Percentiles rank a stretch among this genome's conserved stretches.
Evolutionary conservation across 441 rosid genomes (phyloP).

Genomic region (Populus hybrid): DNA sequence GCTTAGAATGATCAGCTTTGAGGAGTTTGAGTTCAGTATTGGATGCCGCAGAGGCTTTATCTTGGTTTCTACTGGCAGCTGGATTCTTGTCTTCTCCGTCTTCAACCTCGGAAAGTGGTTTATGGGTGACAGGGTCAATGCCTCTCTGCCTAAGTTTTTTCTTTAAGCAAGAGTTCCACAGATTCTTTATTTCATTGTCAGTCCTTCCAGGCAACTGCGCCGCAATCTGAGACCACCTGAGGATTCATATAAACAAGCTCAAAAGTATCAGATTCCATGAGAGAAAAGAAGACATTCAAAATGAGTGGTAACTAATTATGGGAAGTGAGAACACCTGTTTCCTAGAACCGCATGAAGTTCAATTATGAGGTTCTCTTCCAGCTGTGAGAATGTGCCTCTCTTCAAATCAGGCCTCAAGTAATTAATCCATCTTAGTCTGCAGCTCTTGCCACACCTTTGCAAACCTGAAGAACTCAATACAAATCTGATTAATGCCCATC

Average conservation of each 20-base stretch:
- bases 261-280: background rate
- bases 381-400: constrained; percentile 64
- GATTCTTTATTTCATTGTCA: constrained; percentile 90
- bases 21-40: constrained; percentile 31
- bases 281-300: background rate
- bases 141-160: constrained; percentile 85
- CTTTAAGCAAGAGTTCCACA: constrained; percentile 91
- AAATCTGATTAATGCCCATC: background rate
- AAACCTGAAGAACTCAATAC: constrained; percentile 39
- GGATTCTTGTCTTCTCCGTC: constrained; percentile 39
- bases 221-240: constrained; percentile 94
- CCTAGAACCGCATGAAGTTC: constrained; percentile 78
- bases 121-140: constrained; percentile 90
- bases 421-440: constrained; percentile 51
- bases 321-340: constrained; percentile 42
- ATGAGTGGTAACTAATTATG: background rate
- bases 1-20: constrained; percentile 22
- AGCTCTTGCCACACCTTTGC: constrained; percentile 86
- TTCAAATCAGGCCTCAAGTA: too few species aligned
- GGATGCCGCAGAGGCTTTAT: constrained; percentile 27
- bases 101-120: constrained; percentile 60
- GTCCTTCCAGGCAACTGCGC: constrained; percentile 36
- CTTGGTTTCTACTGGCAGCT: constrained; percentile 25
- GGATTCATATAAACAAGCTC: background rate
- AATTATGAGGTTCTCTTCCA: constrained; percentile 66